Evolutionary conservation across 2,329 filamentous ascomycete species (phyloP).

Genomic region (Colletotrichum tofieldiae): DNA sequence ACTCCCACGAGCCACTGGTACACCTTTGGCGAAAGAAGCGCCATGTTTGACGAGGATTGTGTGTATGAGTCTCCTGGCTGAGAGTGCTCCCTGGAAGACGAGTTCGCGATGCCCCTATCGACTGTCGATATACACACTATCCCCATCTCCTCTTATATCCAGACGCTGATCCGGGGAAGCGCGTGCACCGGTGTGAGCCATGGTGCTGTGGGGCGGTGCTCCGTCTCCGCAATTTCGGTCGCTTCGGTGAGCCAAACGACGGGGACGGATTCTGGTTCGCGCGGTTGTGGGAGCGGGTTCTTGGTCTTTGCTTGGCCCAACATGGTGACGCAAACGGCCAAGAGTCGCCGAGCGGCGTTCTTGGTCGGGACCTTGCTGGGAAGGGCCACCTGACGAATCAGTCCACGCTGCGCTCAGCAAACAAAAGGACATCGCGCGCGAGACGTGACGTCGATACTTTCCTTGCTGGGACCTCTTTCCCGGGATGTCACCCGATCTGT

Average conservation of each 20-base stretch:
- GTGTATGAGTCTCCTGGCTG: neutral
- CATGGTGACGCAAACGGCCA: constrained; percentile 32
- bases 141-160: constrained; percentile 21
- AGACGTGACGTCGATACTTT: constrained; percentile 28
- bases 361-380: constrained; percentile 1
- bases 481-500: constrained; percentile 19
- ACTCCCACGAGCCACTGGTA: constrained; percentile 73
- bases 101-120: neutral
- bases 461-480: constrained; percentile 4
- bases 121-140: neutral
- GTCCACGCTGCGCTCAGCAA: neutral
- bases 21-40: constrained; percentile 30
- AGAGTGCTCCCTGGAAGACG: neutral
- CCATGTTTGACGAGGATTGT: constrained; percentile 6
- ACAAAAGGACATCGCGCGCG: neutral
- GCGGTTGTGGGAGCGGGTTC: constrained; percentile 21
- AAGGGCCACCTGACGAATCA: constrained; percentile 31
- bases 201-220: constrained; percentile 8
- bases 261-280: constrained; percentile 23
- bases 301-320: constrained; percentile 24
- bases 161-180: constrained; percentile 33
- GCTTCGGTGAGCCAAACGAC: constrained; percentile 28
- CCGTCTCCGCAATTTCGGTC: constrained; percentile 33
- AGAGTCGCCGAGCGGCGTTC: constrained; percentile 9
- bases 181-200: neutral